Evolutionary conservation across 2,329 filamentous ascomycete species (phyloP), one percentile per base, ranked within the genome.

Genomic region (Ophiostoma himal-ulmi): DNA sequence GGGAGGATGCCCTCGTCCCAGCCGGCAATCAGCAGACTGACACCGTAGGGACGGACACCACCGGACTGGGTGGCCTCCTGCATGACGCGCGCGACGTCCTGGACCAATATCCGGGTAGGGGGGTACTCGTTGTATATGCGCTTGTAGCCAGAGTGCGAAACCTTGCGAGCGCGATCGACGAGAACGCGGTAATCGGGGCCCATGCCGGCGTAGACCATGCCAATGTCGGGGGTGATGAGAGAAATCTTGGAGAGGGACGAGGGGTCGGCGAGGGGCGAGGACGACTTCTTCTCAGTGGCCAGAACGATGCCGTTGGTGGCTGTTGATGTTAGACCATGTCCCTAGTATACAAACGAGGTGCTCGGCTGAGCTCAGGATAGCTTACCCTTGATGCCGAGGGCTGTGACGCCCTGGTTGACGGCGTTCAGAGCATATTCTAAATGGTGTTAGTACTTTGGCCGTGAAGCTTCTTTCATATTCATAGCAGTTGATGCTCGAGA

Each of bases 121-220:
- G 95, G 95, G 84, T 99, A 99, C 84, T 99, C 95, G 83, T 99
- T 99, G 86, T 99, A 99, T 84, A 99, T 94, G 81, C 95, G 93
- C 88, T 99, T 99, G 89, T 99, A 99, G 81, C 90, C 91, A 67
- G 95, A 96, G 83, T 99, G 95, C 70, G 94, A 97, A 75, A 97
- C 95, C 83, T 98, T 99, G 79, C 95, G 93, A 76, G 95, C 95
- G 82, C 94, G 94, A 85, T 99, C 95, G 76, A 98, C 95, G 70
- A 99, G 87, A 71, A 99, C 93, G 81, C 95, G 90, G 84, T 98
- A 99, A 82, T 99, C 95, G 72, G 95, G 95, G 39, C 95, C 94
- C 95, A 99, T 99, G 79, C 95, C 95, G 69, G 93, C 94, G 84
- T 99, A 99, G 77, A 99, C 95, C 92, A 98, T 97, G 80, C 95